These are phyloP conservation scores for Colletotrichum brevisporum DNA, from an alignment of 2,329 filamentous ascomycete genomes.

Conservation along the genomic window DNA sequence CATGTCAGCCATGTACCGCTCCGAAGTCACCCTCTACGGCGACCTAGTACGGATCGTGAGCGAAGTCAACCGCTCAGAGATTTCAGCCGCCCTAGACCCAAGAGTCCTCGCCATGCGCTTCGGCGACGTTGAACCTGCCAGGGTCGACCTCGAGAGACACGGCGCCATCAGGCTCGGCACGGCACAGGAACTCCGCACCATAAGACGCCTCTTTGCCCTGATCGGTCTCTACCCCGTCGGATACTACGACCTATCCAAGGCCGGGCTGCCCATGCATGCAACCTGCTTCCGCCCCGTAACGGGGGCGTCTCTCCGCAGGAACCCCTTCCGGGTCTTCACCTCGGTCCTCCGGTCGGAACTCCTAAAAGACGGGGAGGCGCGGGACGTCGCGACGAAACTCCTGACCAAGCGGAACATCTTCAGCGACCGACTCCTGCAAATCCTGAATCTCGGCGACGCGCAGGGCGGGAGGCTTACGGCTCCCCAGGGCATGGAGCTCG, in stretches of 20 bases:
- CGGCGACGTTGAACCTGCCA: constrained; percentile 35
- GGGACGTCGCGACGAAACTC: constrained; percentile 49
- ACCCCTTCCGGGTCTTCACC: constrained; percentile 60
- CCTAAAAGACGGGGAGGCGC: constrained; percentile 48
- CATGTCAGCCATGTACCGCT: constrained; percentile 46
- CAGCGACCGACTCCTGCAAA: constrained; percentile 50
- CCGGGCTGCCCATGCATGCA: constrained; percentile 64
- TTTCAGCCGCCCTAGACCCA: constrained; percentile 18
- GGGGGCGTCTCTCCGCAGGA: constrained; percentile 50
- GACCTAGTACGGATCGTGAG: constrained; percentile 42
- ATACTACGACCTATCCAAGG: constrained; percentile 64
- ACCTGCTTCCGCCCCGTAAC: constrained; percentile 63
- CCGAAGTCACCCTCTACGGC: constrained; percentile 44
- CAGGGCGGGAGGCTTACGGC: constrained; percentile 44
- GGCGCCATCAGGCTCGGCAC: constrained; percentile 65
- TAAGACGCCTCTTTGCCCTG: constrained; percentile 59
- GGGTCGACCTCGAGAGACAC: constrained; percentile 51
- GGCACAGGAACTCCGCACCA: constrained; percentile 55
- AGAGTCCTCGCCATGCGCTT: constrained; percentile 35
- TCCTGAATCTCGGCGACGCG: constrained; percentile 47
- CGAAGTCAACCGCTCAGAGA: constrained; percentile 36
- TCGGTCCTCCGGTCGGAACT: constrained; percentile 57
- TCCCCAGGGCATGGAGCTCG: constrained; percentile 46
- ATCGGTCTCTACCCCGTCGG: constrained; percentile 64
- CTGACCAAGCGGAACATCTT: constrained; percentile 58